Evolutionary conservation across 2,329 filamentous ascomycete genomes (phyloP), one percentile per base, ranked within the genome.

Genomic region (Colletotrichum australisinense): DNA sequence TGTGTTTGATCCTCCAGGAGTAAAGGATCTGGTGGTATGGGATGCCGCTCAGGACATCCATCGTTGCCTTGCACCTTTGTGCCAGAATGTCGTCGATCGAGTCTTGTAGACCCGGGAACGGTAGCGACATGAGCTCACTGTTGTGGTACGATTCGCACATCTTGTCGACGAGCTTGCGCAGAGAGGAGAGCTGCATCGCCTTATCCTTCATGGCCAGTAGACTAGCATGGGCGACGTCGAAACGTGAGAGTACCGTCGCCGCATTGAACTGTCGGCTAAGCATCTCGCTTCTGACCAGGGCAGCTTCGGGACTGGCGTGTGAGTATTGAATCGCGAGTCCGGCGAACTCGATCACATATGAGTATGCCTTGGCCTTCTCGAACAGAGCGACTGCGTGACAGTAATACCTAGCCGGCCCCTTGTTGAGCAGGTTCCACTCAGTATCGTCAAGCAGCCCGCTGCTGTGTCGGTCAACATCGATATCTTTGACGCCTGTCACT

Each of bases 21-120:
- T 98, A 98, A 60, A 98, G 90, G 69, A 98, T 93, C 78, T 96
- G 94, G 80, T 97, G 94, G 80, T 95, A 97, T 4, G 94, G 93
- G 0, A 91, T 89, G 11, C 90, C 90, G 52, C 84, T 86, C 69
- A 85, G 86, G 49, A 94, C 89, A 69, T 94, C 93, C 56, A 90
- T 86, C 46, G 92, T 91, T 69, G 90, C 89, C 75, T 90, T 90
- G 80, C 94, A 95, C 77, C 94, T 90, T 46, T 92, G 90, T 7
- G 90, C 86, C 12, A 99, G 89, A 49, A 95, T 92, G 5, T 91
- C 90, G 79, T 99, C 96, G 22, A 98, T 93, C 28, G 93, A 90
- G 67, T 92, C 91, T 77, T 93, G 90, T 58, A 98, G 89, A 24
- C 92, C 92, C 0, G 94, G 90, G 80, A 97, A 95, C 0, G 95